Conservation (phyloP, 2,329 filamentous ascomycete species). For the Penicillium sp. region DNA sequence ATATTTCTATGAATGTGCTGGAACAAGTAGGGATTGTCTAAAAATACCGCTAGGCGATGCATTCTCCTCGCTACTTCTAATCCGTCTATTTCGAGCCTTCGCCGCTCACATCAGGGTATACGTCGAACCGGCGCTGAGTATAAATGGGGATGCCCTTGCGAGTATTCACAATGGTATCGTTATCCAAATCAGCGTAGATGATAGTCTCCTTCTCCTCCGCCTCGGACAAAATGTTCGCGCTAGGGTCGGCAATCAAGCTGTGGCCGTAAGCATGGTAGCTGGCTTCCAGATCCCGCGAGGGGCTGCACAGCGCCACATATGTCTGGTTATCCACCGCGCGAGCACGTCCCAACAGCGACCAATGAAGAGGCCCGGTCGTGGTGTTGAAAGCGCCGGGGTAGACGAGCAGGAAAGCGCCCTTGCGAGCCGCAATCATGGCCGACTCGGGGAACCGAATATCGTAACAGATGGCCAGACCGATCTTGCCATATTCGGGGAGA, state of each 20-base stretch:
- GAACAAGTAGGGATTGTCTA: background rate
- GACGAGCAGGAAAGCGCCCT: slow-evolving; percentile 81
- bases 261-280: slow-evolving; percentile 92
- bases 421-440: slow-evolving; percentile 82
- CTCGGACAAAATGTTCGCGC: slow-evolving; percentile 78
- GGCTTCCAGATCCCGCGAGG: slow-evolving; percentile 75
- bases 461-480: slow-evolving; percentile 94
- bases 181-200: slow-evolving; percentile 70
- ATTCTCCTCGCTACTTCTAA: background rate
- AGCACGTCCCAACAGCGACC: slow-evolving; percentile 78
- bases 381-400: slow-evolving; percentile 98
- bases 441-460: slow-evolving; percentile 96
- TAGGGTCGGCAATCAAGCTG: slow-evolving; percentile 83
- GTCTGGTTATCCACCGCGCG: slow-evolving; percentile 92
- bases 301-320: slow-evolving; percentile 90
- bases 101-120: slow-evolving; percentile 86
- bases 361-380: slow-evolving; percentile 90
- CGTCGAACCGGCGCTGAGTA: slow-evolving; percentile 85
- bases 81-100: slow-evolving; percentile 34
- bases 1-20: background rate
- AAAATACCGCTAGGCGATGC: background rate
- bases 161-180: slow-evolving; percentile 69
- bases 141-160: slow-evolving; percentile 82
- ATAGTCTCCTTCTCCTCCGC: slow-evolving; percentile 76
- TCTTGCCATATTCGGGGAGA: slow-evolving; percentile 81